phyloP scores from a whole-genome alignment of 2,329 filamentous ascomycete species.

The Magnaporthiopsis poae region DNA sequence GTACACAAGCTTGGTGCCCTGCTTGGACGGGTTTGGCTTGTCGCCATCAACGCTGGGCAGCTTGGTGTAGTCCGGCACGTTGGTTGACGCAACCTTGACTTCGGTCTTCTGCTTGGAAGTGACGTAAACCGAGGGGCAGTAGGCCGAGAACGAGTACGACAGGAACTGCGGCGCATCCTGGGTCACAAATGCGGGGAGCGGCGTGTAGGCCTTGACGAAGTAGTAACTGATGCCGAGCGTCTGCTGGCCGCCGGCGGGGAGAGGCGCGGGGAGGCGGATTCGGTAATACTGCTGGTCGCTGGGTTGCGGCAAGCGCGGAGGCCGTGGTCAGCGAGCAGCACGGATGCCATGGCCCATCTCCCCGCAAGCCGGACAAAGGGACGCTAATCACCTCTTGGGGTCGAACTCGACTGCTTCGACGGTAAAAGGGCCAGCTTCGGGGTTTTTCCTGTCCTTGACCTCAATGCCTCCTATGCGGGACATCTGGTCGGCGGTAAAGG shows the following conservation, averaged over 20 bases:
- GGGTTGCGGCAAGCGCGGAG: slow-evolving; percentile 13
- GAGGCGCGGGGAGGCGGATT: slow-evolving; percentile 65
- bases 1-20: slow-evolving; percentile 79
- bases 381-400: slow-evolving; percentile 40
- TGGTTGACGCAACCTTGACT: slow-evolving; percentile 70
- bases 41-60: slow-evolving; percentile 56
- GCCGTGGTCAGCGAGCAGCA: slow-evolving; percentile 12
- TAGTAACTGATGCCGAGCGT: slow-evolving; percentile 83
- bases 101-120: slow-evolving; percentile 95
- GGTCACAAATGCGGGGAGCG: slow-evolving; percentile 71
- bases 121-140: slow-evolving; percentile 70
- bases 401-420: slow-evolving; percentile 60
- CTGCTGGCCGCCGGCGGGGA: slow-evolving; percentile 66
- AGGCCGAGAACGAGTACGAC: slow-evolving; percentile 74
- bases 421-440: slow-evolving; percentile 54
- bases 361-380: slow-evolving; percentile 4
- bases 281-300: slow-evolving; percentile 75
- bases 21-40: slow-evolving; percentile 59
- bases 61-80: slow-evolving; percentile 77
- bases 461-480: slow-evolving; percentile 74
- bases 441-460: slow-evolving; percentile 83
- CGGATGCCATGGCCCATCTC: slow-evolving; percentile 10
- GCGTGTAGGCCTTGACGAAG: slow-evolving; percentile 65
- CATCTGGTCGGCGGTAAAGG: slow-evolving; percentile 69
- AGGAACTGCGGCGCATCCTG: slow-evolving; percentile 84